A percentile compares a stretch with the other conserved stretches of the same genome.
Evolutionary conservation across 2,329 filamentous ascomycete genomes (phyloP).

Genomic region (Cladophialophora chaetospira): DNA sequence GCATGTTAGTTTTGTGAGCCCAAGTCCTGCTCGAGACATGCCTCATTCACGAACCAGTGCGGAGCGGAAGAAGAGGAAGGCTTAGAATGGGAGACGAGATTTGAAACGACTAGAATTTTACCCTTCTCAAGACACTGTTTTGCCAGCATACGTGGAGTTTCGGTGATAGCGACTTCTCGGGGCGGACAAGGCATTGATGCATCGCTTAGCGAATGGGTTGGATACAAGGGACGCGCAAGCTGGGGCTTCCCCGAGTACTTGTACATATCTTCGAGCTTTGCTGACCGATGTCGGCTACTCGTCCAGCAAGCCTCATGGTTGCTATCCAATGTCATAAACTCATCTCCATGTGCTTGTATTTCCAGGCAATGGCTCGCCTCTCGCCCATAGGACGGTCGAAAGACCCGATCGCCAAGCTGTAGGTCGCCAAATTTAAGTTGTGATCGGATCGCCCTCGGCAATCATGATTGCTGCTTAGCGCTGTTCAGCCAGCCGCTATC

Average conservation of each 20-base stretch:
- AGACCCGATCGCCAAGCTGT: too few relatives aligned
- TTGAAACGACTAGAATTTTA: slow-evolving; percentile 13
- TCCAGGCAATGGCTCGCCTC: neutral
- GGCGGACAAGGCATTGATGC: slow-evolving; percentile 3
- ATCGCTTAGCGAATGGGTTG: slow-evolving; percentile 13
- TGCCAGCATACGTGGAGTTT: slow-evolving; percentile 11
- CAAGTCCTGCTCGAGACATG: slow-evolving; percentile 35
- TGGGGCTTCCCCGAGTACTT: neutral
- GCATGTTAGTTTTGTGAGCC: slow-evolving; percentile 42
- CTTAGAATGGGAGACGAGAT: slow-evolving; percentile 3
- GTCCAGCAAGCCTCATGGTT: slow-evolving; percentile 7
- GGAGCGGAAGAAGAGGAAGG: slow-evolving; percentile 25
- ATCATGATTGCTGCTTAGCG: too few relatives aligned
- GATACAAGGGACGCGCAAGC: slow-evolving; percentile 17
- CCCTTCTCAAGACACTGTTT: slow-evolving; percentile 7
- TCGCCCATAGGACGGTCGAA: neutral
- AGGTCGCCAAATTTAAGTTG: too few relatives aligned
- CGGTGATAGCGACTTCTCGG: neutral
- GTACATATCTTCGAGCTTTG: slow-evolving; percentile 11
- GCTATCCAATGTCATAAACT: slow-evolving; percentile 24
- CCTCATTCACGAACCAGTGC: slow-evolving; percentile 11
- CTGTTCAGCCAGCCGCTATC: too few relatives aligned
- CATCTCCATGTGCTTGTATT: slow-evolving; percentile 9
- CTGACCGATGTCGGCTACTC: slow-evolving; percentile 12
- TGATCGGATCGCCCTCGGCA: too few relatives aligned